A percentile compares a stretch with the other conserved stretches of the same genome.
Evolutionary conservation across 768 basidiomycete genomes (phyloP).

Genomic region (Mycena crocata): DNA sequence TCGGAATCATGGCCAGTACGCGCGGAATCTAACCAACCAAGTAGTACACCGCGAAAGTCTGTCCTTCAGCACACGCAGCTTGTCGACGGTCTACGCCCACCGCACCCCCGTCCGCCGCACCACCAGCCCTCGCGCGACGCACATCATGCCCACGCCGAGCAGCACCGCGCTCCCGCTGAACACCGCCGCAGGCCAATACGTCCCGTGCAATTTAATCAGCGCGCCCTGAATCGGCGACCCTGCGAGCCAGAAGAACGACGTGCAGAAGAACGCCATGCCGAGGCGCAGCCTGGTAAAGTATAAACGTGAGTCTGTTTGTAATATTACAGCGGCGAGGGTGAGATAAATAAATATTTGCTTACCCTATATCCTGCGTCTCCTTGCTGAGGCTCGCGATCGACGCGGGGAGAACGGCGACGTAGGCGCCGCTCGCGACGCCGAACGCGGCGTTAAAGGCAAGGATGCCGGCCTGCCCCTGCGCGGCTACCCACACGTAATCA

Average conservation of each 20-base stretch:
- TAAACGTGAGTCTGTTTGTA: not conserved
- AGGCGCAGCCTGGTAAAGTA: constrained; percentile 2
- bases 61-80: too few relatives aligned
- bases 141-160: constrained; percentile 25
- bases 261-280: constrained; percentile 32
- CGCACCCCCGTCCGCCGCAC: constrained; percentile 1
- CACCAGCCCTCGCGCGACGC: constrained; percentile 22
- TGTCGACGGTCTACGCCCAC: constrained; percentile 6
- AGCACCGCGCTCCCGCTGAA: constrained; percentile 31
- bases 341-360: not conserved
- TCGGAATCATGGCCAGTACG: too few relatives aligned
- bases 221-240: constrained; percentile 35
- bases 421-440: constrained; percentile 32
- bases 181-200: constrained; percentile 29
- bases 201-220: constrained; percentile 19
- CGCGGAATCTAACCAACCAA: too few relatives aligned
- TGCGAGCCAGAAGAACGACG: constrained; percentile 35
- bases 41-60: too few relatives aligned
- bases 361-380: constrained; percentile 8
- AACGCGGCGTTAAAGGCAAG: constrained; percentile 30
- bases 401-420: constrained; percentile 19
- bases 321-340: not conserved
- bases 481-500: constrained; percentile 26
- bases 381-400: not conserved
- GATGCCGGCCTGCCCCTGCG: constrained; percentile 16